Evolutionary conservation across 768 basidiomycete species (phyloP).

Genomic region (Mycena polygramma): DNA sequence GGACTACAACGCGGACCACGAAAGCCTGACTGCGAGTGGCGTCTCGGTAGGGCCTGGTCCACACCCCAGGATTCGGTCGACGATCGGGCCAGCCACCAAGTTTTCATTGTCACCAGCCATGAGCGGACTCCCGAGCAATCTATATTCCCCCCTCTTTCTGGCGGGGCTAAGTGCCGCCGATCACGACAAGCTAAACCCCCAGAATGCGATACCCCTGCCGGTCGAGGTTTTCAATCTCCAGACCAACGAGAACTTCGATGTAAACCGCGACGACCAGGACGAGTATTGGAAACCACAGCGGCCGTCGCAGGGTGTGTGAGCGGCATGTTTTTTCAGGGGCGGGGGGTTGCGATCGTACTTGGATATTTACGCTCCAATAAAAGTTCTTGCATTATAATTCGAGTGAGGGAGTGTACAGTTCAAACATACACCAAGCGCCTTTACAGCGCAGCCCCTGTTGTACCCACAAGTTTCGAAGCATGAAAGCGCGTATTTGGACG

Average conservation of each 20-base stretch:
- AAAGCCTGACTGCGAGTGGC: conserved; percentile 4
- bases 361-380: too few relatives aligned
- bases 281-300: background rate
- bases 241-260: background rate
- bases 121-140: background rate
- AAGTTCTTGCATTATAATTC: too few relatives aligned
- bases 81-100: background rate
- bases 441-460: too few relatives aligned
- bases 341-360: too few relatives aligned
- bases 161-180: background rate
- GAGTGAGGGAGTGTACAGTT: too few relatives aligned
- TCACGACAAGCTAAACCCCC: background rate
- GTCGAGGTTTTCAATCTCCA: background rate
- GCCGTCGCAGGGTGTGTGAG: too few relatives aligned
- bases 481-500: too few relatives aligned
- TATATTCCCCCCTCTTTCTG: background rate
- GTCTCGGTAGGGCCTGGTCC: background rate
- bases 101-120: background rate
- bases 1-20: conserved; percentile 2
- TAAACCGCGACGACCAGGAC: background rate
- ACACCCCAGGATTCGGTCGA: background rate
- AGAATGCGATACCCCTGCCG: background rate
- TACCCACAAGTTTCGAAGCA: too few relatives aligned
- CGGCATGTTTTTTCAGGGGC: too few relatives aligned
- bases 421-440: too few relatives aligned